Base-by-base conservation (phyloP, 2,329 filamentous ascomycete genomes). In the Diplodia mutila region DNA sequence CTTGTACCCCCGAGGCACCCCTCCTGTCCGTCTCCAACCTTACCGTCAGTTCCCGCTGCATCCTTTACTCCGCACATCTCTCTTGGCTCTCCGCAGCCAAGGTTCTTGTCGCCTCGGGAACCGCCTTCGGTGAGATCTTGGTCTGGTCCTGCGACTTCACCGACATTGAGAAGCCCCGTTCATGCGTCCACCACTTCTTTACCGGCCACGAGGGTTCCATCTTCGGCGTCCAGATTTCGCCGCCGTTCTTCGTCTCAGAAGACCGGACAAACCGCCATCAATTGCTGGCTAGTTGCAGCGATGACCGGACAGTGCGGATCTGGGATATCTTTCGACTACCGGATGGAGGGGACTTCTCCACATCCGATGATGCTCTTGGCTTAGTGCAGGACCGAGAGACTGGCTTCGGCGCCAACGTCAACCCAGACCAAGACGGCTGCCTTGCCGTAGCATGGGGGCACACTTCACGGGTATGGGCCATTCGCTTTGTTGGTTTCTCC, bases 81-180 rank as follows among this genome's bases (percentile, higher is more conserved):
- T 80, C 84, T 48, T 92, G 90, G 85, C 79, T 89, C 8, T 84
- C 85, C 7, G 65, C 78, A 6, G 81, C 83, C 53, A 82, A 83
- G 63, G 82, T 97, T 54, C 84, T 97, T 23, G 86, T 97, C 61
- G 92, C 93, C 7, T 91, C 91, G 3, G 95, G 95, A 1, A 98
- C 95, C 0, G 93, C 94, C 1, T 98, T 98, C 79, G 95, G 95
- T 3, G 94, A 98, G 77, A 91, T 99, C 39, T 84, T 97, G 46
- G 86, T 97, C 18, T 98, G 95, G 95, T 91, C 89, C 71, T 93
- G 88, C 72, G 80, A 81, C 55, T 72, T 85, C n/a, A 70, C 71
- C 2, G 32, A 67, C 34, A 55, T 68, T 39, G 61, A 57, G 12
- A 68, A 63, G 7, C 51, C 72, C 4, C 42, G 39, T 18, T 76